These are phyloP conservation scores for Mucor plumbeus DNA, from an alignment of 371 early-diverging fungal species.

Conservation along the genomic window DNA sequence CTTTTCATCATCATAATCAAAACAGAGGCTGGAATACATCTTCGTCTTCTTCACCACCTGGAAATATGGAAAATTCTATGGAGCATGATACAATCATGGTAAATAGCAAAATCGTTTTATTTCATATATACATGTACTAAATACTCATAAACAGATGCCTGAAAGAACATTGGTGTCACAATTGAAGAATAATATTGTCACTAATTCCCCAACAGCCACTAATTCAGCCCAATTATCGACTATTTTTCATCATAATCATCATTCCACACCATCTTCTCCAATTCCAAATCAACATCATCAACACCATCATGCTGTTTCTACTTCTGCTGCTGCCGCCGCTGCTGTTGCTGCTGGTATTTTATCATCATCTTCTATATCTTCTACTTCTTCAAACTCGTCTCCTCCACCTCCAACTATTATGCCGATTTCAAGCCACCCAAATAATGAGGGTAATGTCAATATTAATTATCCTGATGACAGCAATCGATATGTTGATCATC, in stretches of 20 bases:
- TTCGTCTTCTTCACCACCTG: not conserved
- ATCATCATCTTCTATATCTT: constrained; percentile 3
- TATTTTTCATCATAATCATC: not conserved
- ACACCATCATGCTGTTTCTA: not conserved
- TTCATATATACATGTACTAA: not conserved
- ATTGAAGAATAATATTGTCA: not conserved
- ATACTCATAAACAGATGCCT: not conserved
- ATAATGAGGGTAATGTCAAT: not conserved
- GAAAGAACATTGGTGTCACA: constrained; percentile 13
- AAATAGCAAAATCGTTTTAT: not conserved
- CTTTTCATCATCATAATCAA: constrained; percentile 9
- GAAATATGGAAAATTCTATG: constrained; percentile 4
- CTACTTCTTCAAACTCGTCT: constrained; percentile 12
- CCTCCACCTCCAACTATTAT: constrained; percentile 1
- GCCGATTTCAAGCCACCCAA: not conserved
- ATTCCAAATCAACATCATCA: not conserved
- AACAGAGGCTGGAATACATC: not conserved
- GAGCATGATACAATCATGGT: constrained; percentile 19
- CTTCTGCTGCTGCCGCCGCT: not conserved
- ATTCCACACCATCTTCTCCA: constrained; percentile 6
- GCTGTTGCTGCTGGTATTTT: not conserved
- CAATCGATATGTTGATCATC: not conserved
- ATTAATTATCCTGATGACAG: not conserved
- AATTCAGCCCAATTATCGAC: not conserved
- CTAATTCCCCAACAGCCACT: not conserved